Conservation (phyloP, 2,329 filamentous ascomycete species). For the Aspergillus calidoustus region DNA sequence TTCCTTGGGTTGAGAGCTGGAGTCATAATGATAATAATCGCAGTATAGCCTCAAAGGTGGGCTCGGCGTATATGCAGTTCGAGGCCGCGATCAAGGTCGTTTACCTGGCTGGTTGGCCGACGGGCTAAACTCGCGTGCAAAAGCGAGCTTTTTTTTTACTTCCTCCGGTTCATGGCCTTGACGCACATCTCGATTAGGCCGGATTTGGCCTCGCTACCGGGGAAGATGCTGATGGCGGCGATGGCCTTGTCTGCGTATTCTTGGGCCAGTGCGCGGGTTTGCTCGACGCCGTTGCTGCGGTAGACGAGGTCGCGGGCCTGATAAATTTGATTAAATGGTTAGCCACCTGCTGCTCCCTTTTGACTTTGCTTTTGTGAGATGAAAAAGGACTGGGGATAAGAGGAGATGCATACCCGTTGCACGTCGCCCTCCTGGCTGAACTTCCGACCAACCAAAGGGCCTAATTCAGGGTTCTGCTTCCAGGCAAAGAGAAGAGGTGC, state of each 20-base stretch:
- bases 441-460: slow-evolving; percentile 86
- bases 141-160: slow-evolving; percentile 53
- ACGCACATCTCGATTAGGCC: slow-evolving; percentile 91
- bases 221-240: slow-evolving; percentile 79
- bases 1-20: neutral
- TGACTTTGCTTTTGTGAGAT: neutral
- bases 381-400: neutral
- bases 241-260: slow-evolving; percentile 90
- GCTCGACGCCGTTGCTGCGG: slow-evolving; percentile 83
- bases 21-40: neutral
- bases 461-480: slow-evolving; percentile 84
- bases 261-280: slow-evolving; percentile 86
- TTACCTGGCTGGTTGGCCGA: neutral
- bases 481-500: slow-evolving; percentile 94
- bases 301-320: slow-evolving; percentile 87
- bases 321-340: slow-evolving; percentile 10
- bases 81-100: neutral
- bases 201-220: slow-evolving; percentile 91
- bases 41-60: neutral
- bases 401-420: slow-evolving; percentile 65
- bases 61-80: neutral
- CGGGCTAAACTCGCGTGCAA: neutral
- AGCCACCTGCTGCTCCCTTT: slow-evolving; percentile 11
- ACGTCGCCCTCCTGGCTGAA: slow-evolving; percentile 86
- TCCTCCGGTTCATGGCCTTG: slow-evolving; percentile 87